These are phyloP conservation scores for Neonectria ditissima DNA, from an alignment of 2,329 filamentous ascomycete genomes.

Conservation along the genomic window DNA sequence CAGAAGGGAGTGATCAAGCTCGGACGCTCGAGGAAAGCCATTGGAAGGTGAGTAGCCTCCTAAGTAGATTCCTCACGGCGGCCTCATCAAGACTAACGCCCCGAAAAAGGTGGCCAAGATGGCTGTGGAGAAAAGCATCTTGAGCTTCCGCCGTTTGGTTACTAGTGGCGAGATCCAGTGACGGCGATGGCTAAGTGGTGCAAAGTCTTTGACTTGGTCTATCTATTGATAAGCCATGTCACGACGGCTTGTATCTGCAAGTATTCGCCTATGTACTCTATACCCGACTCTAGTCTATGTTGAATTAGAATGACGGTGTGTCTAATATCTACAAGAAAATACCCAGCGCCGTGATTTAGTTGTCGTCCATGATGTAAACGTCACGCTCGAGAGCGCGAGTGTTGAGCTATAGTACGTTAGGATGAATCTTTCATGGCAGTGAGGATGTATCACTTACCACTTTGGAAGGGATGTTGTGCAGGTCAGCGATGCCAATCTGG, in stretches of 20 bases:
- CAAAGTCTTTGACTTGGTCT: neutral
- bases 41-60: constrained; percentile 24
- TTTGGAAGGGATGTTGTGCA: constrained; percentile 39
- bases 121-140: constrained; percentile 34
- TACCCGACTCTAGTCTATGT: neutral
- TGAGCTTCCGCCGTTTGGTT: constrained; percentile 28
- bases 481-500: constrained; percentile 48
- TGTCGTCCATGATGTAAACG: constrained; percentile 40
- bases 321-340: neutral
- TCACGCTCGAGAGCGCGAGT: constrained; percentile 43
- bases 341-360: constrained; percentile 3
- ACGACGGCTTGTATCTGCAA: neutral
- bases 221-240: neutral
- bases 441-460: constrained; percentile 28
- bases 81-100: neutral
- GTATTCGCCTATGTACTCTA: neutral
- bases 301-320: neutral
- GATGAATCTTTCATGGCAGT: neutral
- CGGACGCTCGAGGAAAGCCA: constrained; percentile 41
- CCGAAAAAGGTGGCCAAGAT: constrained; percentile 27
- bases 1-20: constrained; percentile 43
- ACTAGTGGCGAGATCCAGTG: constrained; percentile 26
- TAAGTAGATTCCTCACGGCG: neutral
- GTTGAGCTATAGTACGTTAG: constrained; percentile 37
- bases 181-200: neutral